phyloP scores from a whole-genome alignment of 164 flowering plant species.

The Houttuynia cordata region DNA sequence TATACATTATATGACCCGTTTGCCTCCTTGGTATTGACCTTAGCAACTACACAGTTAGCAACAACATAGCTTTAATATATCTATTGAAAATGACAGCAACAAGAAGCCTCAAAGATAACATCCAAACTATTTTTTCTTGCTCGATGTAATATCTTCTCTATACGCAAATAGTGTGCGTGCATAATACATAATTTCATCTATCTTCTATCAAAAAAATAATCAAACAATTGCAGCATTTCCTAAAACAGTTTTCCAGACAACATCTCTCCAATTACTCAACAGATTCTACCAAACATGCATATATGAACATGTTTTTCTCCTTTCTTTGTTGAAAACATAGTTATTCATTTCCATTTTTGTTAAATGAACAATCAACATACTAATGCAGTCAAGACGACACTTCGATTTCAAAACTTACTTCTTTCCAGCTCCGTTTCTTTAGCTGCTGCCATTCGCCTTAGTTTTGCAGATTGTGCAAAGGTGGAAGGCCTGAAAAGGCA shows the following conservation, averaged over 20 bases:
- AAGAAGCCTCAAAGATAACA: background rate
- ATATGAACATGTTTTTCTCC: background rate
- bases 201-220: no score
- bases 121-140: no score
- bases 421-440: constrained; percentile 83
- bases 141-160: background rate
- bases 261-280: background rate
- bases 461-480: constrained; percentile 94
- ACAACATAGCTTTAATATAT: background rate
- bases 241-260: background rate
- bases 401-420: constrained; percentile 23
- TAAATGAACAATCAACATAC: no score
- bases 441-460: constrained; percentile 77
- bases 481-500: constrained; percentile 71
- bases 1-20: constrained; percentile 32
- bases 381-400: background rate
- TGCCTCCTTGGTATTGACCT: constrained; percentile 29
- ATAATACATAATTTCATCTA: no score
- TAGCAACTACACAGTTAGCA: constrained; percentile 32
- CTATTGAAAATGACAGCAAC: background rate
- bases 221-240: background rate
- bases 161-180: no score
- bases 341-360: background rate
- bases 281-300: background rate
- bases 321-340: background rate